Percentiles rank a stretch among this genome's conserved stretches.
These are phyloP conservation scores for Elsinoe ampelina DNA, from an alignment of 2,329 filamentous ascomycete species.

Conservation along the genomic window DNA sequence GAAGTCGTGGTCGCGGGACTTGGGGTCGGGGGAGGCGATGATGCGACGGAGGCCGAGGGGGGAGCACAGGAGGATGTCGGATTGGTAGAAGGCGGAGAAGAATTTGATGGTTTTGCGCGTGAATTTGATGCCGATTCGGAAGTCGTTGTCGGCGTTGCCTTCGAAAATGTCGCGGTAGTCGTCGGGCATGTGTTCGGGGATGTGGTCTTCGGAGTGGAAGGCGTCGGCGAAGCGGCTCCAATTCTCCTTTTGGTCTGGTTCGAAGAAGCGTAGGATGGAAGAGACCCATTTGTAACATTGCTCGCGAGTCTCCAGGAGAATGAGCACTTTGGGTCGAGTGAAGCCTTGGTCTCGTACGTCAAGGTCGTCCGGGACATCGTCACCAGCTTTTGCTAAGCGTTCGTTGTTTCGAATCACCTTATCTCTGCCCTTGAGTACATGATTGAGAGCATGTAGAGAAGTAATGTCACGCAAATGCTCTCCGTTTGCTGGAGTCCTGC, in stretches of 20 bases:
- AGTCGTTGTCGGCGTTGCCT: conserved; percentile 96
- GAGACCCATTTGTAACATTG: conserved; percentile 72
- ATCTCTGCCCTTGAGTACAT: conserved; percentile 87
- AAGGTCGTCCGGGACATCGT: conserved; percentile 49
- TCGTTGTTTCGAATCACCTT: conserved; percentile 87
- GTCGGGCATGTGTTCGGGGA: conserved; percentile 59
- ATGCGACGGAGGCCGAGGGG: conserved; percentile 83
- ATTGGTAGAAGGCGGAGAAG: conserved; percentile 92
- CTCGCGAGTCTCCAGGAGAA: conserved; percentile 81
- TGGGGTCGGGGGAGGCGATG: conserved; percentile 67
- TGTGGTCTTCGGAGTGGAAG: conserved; percentile 61
- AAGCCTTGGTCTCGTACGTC: conserved; percentile 91
- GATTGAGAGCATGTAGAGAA: conserved; percentile 80
- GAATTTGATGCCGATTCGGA: conserved; percentile 90
- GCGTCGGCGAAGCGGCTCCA: conserved; percentile 82
- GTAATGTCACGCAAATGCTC: conserved; percentile 59
- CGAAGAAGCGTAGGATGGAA: conserved; percentile 63
- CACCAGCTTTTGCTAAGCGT: conserved; percentile 55
- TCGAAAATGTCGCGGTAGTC: conserved; percentile 86
- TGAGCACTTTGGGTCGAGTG: conserved; percentile 84
- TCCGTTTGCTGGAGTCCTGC: conserved; percentile 60
- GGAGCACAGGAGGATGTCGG: conserved; percentile 87
- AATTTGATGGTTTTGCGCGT: conserved; percentile 92
- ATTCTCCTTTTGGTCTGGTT: conserved; percentile 89
- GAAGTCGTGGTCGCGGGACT: conserved; percentile 75